A percentile compares a stretch with the other conserved stretches of the same genome.
phyloP scores from a whole-genome alignment of 768 basidiomycete species.

The Serendipita vermifera region DNA sequence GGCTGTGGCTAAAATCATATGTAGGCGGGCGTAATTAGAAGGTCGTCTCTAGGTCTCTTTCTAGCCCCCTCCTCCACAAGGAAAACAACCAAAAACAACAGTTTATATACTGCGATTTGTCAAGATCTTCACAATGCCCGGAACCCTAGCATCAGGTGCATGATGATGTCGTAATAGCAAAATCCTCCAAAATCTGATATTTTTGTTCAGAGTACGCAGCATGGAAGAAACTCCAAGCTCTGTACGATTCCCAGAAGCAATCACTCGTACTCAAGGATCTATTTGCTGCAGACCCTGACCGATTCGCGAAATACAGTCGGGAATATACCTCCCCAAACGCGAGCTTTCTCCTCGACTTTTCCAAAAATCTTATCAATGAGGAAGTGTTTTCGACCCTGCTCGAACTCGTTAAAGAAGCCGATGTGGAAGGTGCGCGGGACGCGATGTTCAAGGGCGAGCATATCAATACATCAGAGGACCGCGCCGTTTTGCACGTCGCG shows the following conservation, averaged over 20 bases:
- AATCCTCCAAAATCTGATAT: not conserved
- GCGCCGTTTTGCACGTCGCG: slow-evolving; percentile 91
- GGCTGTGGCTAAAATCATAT: too few relatives aligned
- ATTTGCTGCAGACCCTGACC: slow-evolving; percentile 74
- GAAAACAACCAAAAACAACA: not conserved
- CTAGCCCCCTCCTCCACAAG: not conserved
- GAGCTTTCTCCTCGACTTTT: slow-evolving; percentile 87
- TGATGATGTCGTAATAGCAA: slow-evolving; percentile 16
- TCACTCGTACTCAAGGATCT: slow-evolving; percentile 83
- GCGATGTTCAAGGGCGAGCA: slow-evolving; percentile 93
- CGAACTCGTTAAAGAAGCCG: slow-evolving; percentile 69
- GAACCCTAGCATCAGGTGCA: slow-evolving; percentile 48
- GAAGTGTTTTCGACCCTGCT: slow-evolving; percentile 70
- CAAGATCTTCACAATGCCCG: slow-evolving; percentile 24
- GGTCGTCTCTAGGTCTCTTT: not conserved
- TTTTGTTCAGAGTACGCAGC: slow-evolving; percentile 57
- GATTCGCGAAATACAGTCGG: slow-evolving; percentile 76
- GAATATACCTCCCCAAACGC: slow-evolving; percentile 61
- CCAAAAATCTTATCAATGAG: slow-evolving; percentile 88
- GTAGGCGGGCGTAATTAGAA: not conserved
- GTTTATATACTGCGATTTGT: not conserved
- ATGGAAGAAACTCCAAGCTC: slow-evolving; percentile 82
- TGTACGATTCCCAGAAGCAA: slow-evolving; percentile 59
- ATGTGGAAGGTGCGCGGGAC: slow-evolving; percentile 72
- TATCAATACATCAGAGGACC: slow-evolving; percentile 97